Base-by-base conservation (phyloP, 2,329 filamentous ascomycete genomes). In the Fusarium sp. region DNA sequence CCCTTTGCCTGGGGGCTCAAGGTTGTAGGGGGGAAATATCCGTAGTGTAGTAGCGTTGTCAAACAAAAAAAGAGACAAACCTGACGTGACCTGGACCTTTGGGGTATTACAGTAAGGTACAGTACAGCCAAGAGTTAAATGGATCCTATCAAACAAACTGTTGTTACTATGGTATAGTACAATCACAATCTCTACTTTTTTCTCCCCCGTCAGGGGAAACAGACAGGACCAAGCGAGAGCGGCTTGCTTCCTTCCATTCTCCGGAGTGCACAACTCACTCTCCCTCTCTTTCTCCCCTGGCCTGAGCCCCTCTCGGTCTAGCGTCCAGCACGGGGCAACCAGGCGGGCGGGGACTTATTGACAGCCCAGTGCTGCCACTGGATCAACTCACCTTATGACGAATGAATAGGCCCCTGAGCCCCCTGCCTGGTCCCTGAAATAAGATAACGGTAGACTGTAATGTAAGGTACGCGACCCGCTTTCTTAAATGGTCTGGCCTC, bases 181-280 rank as follows among this genome's bases (percentile, higher is more conserved):
- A 40, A 25, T 24, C 22, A 18, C 20, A 44, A 44, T 46, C 38
- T 58, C 38, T 40, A 20, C 56, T 54, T 56, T 29, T 54, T 46
- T 67, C 55, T 57, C 72, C 73, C 73, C 73, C 69, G 73, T 75
- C 73, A 75, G 73, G 73, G 73, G 73, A 64, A 72, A 68, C 59
- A 51, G 53, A 73, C 58, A 68, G 55, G 44, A 40, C 34, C 63
- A 40, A 53, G 59, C 58, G 47, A 51, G 54, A 61, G 64, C 60
- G 64, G 58, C 61, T 51, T 47, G 56, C 61, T 59, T 47, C 34
- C 45, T 55, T 52, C 51, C 55, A 42, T 45, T 49, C 30, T 63
- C 24, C 44, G 53, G 29, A 45, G 34, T 38, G 34, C 34, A 38
- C 34, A 38, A n/a, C 43, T 45, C 43, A 24, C 42, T 44, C 44